Conservation (phyloP, 306 rosid genomes). For the Prinsepia uniflora region DNA sequence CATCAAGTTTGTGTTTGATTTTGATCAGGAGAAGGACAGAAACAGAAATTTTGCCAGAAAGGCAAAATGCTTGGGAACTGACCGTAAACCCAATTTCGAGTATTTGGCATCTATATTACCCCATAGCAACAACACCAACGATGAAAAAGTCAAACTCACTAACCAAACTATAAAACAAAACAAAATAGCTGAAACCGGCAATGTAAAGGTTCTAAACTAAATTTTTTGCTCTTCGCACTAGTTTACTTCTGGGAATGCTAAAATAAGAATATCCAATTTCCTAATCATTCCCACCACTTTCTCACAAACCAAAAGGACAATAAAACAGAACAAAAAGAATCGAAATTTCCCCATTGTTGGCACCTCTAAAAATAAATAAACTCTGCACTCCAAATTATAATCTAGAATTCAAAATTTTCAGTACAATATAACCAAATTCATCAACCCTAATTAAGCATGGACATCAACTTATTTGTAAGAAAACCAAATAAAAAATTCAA, state of each 20-base stretch:
- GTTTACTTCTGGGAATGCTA: not conserved
- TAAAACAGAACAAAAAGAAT: not conserved
- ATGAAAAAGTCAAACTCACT: not conserved
- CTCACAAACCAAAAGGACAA: constrained; percentile 13
- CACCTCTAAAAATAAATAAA: not conserved
- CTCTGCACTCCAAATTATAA: not conserved
- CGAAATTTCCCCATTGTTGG: not conserved
- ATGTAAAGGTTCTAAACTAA: not conserved
- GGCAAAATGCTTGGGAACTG: constrained; percentile 3
- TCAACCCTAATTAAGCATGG: not conserved
- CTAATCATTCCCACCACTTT: not conserved
- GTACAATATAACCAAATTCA: not conserved
- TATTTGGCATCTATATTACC: not conserved
- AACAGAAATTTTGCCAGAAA: constrained; percentile 10
- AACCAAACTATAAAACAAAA: not conserved
- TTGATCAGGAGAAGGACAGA: not conserved
- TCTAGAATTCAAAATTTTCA: not conserved
- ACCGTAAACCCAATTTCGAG: not conserved
- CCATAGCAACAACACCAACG: not conserved
- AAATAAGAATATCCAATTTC: not conserved
- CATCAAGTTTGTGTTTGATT: constrained; percentile 17
- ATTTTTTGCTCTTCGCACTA: not conserved
- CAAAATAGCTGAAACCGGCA: not conserved
- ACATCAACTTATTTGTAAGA: not conserved
- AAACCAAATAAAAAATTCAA: not conserved